Evolutionary conservation across 2,329 filamentous ascomycete species (phyloP), one percentile per base, ranked within the genome.

Genomic region (Ascochyta lentis): DNA sequence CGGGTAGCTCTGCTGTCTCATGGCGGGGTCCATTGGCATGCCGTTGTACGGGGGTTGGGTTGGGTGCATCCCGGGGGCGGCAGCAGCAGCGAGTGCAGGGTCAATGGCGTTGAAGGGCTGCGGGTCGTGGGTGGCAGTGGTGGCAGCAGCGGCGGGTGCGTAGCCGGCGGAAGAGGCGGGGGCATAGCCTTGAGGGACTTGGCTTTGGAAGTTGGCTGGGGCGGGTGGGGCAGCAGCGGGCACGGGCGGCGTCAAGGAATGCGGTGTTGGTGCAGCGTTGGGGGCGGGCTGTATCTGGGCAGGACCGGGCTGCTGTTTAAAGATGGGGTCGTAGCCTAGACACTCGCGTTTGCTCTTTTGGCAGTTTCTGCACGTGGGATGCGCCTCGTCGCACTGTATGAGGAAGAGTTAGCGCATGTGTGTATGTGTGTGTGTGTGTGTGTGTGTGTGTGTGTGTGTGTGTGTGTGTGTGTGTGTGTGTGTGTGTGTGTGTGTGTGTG

Each of bases 331-430:
- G 84, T 95, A 95, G 51, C 91, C 91, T 44, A 92, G 75, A 71
- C 91, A 95, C 69, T 94, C 90, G 70, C 91, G 90, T 78, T 94
- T 95, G 65, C 89, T 92, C 76, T 95, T 95, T 72, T 89, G 88
- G 79, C 91, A 95, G 73, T 95, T 92, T 79, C 92, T 88, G 82
- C 95, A 99, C 57, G 89, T 88, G 22, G 95, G 95, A 77, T 96
- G 92, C 58, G 87, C 88, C 82, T 99, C 95, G 85, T 98, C 95
- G 80, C 95, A 99, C 95, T 97, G 75, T 65, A 58, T 41, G 39
- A 40, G 44, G 60, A 37, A 59, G 58, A 12, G 66, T 75, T 58
- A 75, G 70, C 59, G 56, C 40, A 56, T n/a, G n/a, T 50, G 56
- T 54, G 53, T 54, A 64, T 50, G 43, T 22, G 16, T 5, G 19